These are phyloP conservation scores for Plasmodium reichenowi DNA, from an alignment of 169 alveolate genomes.

Conservation along the genomic window DNA sequence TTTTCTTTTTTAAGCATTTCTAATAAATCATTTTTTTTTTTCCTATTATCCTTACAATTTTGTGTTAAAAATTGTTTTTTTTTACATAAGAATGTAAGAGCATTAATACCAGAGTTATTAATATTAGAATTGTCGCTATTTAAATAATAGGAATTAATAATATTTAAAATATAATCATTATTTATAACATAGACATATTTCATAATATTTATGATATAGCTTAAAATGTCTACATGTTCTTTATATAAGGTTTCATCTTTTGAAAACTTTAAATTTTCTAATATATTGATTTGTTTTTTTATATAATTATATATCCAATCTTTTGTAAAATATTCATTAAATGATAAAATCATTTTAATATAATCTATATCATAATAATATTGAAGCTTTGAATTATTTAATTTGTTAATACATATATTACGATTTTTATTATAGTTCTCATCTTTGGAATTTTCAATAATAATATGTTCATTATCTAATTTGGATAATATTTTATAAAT, in stretches of 20 bases:
- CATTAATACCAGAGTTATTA: slow-evolving; percentile 5
- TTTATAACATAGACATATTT: slow-evolving; percentile 63
- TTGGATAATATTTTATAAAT: slow-evolving; percentile 44
- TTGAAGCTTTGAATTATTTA: slow-evolving; percentile 31
- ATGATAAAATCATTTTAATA: slow-evolving; percentile 27
- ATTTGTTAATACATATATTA: slow-evolving; percentile 34
- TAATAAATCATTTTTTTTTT: slow-evolving; percentile 6
- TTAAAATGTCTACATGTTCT: not conserved
- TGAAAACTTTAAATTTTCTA: slow-evolving; percentile 40
- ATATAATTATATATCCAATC: slow-evolving; percentile 45
- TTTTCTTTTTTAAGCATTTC: not conserved
- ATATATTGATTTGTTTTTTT: slow-evolving; percentile 10
- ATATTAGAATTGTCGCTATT: slow-evolving; percentile 22
- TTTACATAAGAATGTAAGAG: slow-evolving; percentile 47
- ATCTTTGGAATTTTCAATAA: slow-evolving; percentile 14
- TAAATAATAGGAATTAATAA: slow-evolving; percentile 28
- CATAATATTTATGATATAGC: slow-evolving; percentile 27
- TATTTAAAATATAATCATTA: slow-evolving; percentile 36
- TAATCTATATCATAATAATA: slow-evolving; percentile 35
- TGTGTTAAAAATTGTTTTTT: slow-evolving; percentile 36
- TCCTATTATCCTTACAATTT: not conserved
- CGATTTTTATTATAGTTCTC: slow-evolving; percentile 2
- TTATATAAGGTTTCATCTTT: slow-evolving; percentile 10
- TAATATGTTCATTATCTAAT: slow-evolving; percentile 17
- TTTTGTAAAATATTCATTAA: slow-evolving; percentile 24